phyloP scores from a whole-genome alignment of 2,329 filamentous ascomycete genomes.

The Apiospora kogelbergensis region DNA sequence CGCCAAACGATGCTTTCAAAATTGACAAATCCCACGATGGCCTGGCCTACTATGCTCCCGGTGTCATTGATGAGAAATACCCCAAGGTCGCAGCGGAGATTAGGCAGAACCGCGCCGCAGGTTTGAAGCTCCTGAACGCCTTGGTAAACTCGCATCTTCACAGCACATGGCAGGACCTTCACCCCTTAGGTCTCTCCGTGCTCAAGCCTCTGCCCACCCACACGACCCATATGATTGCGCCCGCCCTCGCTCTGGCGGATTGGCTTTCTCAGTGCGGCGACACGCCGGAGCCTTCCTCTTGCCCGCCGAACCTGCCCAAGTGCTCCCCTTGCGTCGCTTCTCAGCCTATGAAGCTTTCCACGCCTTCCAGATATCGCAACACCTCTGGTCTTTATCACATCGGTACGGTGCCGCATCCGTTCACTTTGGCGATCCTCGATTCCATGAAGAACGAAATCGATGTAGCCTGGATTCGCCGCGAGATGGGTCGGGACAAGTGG shows the following conservation, averaged over 20 bases:
- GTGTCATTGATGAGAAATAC: slow-evolving; percentile 65
- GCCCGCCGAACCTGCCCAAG: slow-evolving; percentile 75
- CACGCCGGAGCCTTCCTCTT: slow-evolving; percentile 72
- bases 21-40: slow-evolving; percentile 64
- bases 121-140: slow-evolving; percentile 64
- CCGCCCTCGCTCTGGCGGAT: slow-evolving; percentile 70
- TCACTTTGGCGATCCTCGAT: slow-evolving; percentile 72
- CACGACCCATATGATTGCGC: slow-evolving; percentile 70
- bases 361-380: slow-evolving; percentile 69
- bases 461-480: slow-evolving; percentile 63
- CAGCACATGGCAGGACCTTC: slow-evolving; percentile 77
- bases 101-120: slow-evolving; percentile 54
- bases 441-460: slow-evolving; percentile 62
- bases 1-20: slow-evolving; percentile 60
- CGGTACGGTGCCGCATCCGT: slow-evolving; percentile 87
- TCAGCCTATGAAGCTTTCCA: slow-evolving; percentile 65
- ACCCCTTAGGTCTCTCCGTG: slow-evolving; percentile 74
- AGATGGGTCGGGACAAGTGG: slow-evolving; percentile 77
- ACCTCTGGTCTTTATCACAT: slow-evolving; percentile 74
- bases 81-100: slow-evolving; percentile 64
- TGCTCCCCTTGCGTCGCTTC: slow-evolving; percentile 74
- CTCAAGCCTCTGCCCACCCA: slow-evolving; percentile 77
- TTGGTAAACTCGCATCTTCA: slow-evolving; percentile 87
- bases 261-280: slow-evolving; percentile 75
- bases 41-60: slow-evolving; percentile 75